A percentile compares a stretch with the other conserved stretches of the same genome.
These are phyloP conservation scores for Quillaja saponaria DNA, from an alignment of 306 rosid genomes.

Conservation along the genomic window DNA sequence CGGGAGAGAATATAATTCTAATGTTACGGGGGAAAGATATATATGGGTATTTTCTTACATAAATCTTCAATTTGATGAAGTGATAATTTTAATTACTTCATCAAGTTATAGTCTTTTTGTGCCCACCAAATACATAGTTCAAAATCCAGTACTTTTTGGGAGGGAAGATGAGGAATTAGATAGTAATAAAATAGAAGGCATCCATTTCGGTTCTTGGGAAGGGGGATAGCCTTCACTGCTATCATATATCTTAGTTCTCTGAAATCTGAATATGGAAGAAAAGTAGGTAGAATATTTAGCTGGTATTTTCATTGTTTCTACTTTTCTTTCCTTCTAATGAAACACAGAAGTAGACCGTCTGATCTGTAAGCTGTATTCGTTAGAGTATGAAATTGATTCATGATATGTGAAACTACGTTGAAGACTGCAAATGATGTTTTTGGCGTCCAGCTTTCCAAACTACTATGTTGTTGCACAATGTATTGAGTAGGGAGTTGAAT, in stretches of 20 bases:
- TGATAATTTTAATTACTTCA: constrained; percentile 9
- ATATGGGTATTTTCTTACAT: neutral
- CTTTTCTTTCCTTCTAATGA: no score
- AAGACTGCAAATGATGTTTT: no score
- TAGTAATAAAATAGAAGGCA: neutral
- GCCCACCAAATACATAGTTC: neutral
- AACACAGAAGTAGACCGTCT: neutral
- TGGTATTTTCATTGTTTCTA: no score
- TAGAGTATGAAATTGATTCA: neutral
- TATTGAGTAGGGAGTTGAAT: no score
- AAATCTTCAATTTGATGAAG: neutral
- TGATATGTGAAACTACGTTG: neutral
- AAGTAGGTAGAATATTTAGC: no score
- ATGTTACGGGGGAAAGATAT: neutral
- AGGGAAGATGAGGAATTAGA: constrained; percentile 18
- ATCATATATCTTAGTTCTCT: no score
- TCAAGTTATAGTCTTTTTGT: neutral
- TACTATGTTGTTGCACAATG: neutral
- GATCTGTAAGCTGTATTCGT: no score
- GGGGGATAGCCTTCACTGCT: no score
- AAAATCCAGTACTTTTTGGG: neutral
- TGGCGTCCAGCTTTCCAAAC: constrained; percentile 3
- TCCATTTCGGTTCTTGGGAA: neutral
- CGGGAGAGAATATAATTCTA: neutral
- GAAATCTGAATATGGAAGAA: no score